A percentile compares a stretch with the other conserved stretches of the same genome.
These are phyloP conservation scores for Metarhizium anisopliae DNA, from an alignment of 2,329 filamentous ascomycete genomes.

Conservation along the genomic window DNA sequence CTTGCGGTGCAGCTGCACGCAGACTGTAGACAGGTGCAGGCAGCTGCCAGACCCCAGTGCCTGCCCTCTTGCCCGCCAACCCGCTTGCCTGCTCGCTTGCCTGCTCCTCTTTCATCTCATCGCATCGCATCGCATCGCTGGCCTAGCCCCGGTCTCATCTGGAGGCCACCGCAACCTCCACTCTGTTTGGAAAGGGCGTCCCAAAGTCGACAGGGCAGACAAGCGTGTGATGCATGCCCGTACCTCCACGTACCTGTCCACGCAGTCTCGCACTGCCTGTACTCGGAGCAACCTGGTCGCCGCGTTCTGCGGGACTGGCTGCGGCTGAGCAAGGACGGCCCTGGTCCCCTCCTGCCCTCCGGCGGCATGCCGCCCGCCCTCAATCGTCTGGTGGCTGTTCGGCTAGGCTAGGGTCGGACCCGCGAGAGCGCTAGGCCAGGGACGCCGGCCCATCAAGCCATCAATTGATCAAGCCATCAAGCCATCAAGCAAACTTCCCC, in stretches of 20 bases:
- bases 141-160: not conserved
- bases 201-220: not conserved
- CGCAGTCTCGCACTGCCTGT: not conserved
- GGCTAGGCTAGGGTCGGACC: slow-evolving; percentile 4
- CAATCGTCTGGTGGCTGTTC: not conserved
- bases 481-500: not conserved
- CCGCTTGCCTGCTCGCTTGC: too few relatives aligned
- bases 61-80: not conserved
- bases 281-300: not conserved
- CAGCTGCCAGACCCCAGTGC: not conserved
- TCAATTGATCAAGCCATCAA: too few relatives aligned
- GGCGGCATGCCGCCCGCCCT: slow-evolving; percentile 3
- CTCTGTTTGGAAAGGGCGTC: not conserved
- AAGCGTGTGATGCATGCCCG: not conserved
- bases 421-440: slow-evolving; percentile 5
- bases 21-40: not conserved
- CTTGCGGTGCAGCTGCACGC: not conserved
- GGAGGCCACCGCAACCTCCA: not conserved
- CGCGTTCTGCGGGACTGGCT: not conserved
- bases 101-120: not conserved
- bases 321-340: not conserved
- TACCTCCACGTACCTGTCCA: not conserved
- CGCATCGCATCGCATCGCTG: not conserved
- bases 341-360: not conserved
- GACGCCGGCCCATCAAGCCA: not conserved